Conservation (phyloP, 169 alveolate species). For the Plasmodium knowlesi region DNA sequence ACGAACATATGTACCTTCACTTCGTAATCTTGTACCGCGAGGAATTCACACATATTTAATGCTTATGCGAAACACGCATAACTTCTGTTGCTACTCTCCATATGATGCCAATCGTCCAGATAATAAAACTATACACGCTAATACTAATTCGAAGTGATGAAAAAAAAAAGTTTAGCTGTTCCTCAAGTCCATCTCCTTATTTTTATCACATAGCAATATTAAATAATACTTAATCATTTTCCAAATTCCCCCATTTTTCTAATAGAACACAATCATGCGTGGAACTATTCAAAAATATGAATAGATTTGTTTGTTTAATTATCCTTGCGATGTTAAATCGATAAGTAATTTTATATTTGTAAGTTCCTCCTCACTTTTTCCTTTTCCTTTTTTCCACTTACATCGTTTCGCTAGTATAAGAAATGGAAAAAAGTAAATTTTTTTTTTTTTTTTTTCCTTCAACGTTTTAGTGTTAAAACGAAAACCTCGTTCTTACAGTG, state of each 20-base stretch:
- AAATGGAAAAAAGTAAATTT: not conserved
- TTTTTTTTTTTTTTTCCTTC: not conserved
- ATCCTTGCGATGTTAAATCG: not conserved
- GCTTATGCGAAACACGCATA: not conserved
- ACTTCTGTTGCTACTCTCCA: not conserved
- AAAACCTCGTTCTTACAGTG: not conserved
- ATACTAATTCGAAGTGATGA: not conserved
- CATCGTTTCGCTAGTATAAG: not conserved
- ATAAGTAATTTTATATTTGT: not conserved
- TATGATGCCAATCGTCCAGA: not conserved
- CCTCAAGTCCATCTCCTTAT: not conserved
- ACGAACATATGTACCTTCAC: not conserved
- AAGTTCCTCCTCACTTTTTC: not conserved
- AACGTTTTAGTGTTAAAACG: not conserved
- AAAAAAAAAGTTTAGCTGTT: not conserved
- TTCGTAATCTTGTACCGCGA: not conserved
- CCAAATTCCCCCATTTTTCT: not conserved
- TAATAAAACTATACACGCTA: not conserved
- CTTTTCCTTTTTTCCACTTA: not conserved
- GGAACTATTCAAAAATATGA: not conserved
- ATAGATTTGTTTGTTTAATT: not conserved
- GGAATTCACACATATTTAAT: not conserved
- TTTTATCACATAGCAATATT: not conserved
- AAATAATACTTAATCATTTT: not conserved
- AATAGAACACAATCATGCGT: not conserved